phyloP scores from a whole-genome alignment of 768 basidiomycete genomes.

The Leccinum longicurvipes region DNA sequence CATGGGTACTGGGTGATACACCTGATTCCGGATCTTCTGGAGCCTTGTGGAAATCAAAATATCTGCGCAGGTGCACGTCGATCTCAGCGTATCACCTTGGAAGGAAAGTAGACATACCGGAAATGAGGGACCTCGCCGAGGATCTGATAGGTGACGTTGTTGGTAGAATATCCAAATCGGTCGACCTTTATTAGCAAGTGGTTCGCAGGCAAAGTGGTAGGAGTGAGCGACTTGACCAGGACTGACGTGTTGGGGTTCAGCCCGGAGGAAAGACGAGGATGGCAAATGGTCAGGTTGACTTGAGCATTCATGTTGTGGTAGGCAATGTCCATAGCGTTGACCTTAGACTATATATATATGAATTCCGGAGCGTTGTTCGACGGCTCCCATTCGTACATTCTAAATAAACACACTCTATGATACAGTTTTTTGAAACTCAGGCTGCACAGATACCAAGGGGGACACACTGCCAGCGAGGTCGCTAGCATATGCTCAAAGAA shows the following conservation, averaged over 20 bases:
- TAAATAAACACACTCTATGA: not conserved
- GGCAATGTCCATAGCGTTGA: not conserved
- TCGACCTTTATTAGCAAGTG: constrained; percentile 58
- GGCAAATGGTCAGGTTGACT: constrained; percentile 36
- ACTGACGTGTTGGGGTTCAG: constrained; percentile 27
- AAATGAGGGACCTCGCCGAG: constrained; percentile 43
- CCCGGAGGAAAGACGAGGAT: constrained; percentile 38
- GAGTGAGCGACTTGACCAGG: constrained; percentile 24
- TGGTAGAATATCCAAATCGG: constrained; percentile 68
- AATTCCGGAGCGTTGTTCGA: too few species aligned
- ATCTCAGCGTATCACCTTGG: not conserved
- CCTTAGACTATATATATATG: not conserved
- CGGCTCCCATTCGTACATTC: constrained; percentile 6
- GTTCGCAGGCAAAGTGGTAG: constrained; percentile 33
- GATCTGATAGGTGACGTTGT: constrained; percentile 69
- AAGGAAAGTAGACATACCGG: constrained; percentile 22
- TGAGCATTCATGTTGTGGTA: constrained; percentile 6
- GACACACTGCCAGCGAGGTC: not conserved
- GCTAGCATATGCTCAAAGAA: not conserved
- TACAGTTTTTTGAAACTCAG: not conserved
- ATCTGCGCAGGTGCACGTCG: constrained; percentile 40
- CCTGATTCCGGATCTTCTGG: constrained; percentile 35
- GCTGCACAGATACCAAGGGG: not conserved
- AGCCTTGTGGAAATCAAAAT: constrained; percentile 62
- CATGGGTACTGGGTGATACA: constrained; percentile 50